These are phyloP conservation scores for Macrolepiota dolichaula DNA, from an alignment of 768 basidiomycete genomes.

Conservation along the genomic window DNA sequence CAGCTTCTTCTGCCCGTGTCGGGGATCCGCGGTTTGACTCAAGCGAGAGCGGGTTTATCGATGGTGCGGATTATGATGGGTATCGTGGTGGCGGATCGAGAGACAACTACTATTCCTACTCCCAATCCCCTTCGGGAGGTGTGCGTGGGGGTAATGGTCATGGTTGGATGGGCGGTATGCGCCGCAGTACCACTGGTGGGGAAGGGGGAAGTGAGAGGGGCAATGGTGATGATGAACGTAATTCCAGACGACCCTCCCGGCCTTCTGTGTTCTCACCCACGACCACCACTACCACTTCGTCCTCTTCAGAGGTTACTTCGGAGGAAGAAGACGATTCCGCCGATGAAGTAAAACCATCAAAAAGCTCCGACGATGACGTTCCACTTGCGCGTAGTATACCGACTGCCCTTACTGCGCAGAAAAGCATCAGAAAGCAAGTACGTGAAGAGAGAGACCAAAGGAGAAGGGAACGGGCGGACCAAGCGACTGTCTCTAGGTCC, in stretches of 20 bases:
- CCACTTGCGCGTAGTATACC: conserved; percentile 84
- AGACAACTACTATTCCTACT: not conserved
- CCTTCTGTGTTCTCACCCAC: conserved; percentile 9
- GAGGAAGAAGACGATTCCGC: conserved; percentile 34
- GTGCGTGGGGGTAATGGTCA: not conserved
- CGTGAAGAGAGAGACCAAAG: conserved; percentile 64
- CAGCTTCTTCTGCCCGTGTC: not conserved
- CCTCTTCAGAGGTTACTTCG: conserved; percentile 31
- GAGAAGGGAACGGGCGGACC: conserved; percentile 41
- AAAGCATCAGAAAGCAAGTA: conserved; percentile 70
- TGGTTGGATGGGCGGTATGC: not conserved
- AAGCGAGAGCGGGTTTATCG: not conserved
- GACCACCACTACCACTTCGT: conserved; percentile 2
- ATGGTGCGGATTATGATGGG: conserved; percentile 8
- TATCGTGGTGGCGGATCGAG: conserved; percentile 3
- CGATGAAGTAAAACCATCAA: conserved; percentile 2
- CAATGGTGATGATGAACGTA: conserved; percentile 37
- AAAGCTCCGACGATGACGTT: conserved; percentile 61
- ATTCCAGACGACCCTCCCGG: conserved; percentile 22
- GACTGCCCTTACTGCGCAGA: conserved; percentile 78
- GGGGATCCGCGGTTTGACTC: conserved; percentile 10
- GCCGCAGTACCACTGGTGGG: conserved; percentile 17
- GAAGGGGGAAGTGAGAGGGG: conserved; percentile 23
- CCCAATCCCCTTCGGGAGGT: not conserved
- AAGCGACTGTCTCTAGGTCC: conserved; percentile 18